These are phyloP conservation scores for Pestalotiopsis sp. DNA, from an alignment of 2,329 filamentous ascomycete species.

Conservation along the genomic window DNA sequence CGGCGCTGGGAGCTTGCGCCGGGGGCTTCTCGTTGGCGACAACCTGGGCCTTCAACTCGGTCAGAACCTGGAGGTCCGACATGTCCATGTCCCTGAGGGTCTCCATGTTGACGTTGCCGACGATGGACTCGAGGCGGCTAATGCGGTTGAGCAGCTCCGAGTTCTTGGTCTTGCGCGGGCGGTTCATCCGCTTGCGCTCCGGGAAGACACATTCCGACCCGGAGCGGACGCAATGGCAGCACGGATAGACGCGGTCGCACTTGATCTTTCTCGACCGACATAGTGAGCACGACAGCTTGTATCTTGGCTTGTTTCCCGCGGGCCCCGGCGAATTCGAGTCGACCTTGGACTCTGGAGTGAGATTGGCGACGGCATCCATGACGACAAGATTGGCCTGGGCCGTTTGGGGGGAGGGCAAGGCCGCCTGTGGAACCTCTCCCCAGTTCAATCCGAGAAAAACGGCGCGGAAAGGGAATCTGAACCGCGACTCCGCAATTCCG, in stretches of 20 bases:
- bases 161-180: conserved; percentile 43
- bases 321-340: not conserved
- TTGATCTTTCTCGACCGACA: conserved; percentile 67
- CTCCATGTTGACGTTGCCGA: conserved; percentile 42
- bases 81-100: conserved; percentile 19
- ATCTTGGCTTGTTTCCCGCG: conserved; percentile 5
- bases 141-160: conserved; percentile 46
- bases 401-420: not conserved
- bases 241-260: conserved; percentile 60
- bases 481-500: not conserved
- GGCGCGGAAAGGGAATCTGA: not conserved
- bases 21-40: not conserved
- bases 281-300: conserved; percentile 54
- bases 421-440: not conserved
- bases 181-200: conserved; percentile 44
- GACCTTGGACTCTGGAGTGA: conserved; percentile 5
- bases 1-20: not conserved
- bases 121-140: conserved; percentile 46
- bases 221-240: conserved; percentile 53
- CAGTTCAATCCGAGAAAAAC: not conserved
- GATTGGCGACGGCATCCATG: conserved; percentile 4
- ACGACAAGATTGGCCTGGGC: not conserved
- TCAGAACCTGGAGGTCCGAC: conserved; percentile 5
- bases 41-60: conserved; percentile 7
- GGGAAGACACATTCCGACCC: conserved; percentile 50